phyloP scores from a whole-genome alignment of 1,139 yeast species.

The Saccharomycopsis crataegensis region DNA sequence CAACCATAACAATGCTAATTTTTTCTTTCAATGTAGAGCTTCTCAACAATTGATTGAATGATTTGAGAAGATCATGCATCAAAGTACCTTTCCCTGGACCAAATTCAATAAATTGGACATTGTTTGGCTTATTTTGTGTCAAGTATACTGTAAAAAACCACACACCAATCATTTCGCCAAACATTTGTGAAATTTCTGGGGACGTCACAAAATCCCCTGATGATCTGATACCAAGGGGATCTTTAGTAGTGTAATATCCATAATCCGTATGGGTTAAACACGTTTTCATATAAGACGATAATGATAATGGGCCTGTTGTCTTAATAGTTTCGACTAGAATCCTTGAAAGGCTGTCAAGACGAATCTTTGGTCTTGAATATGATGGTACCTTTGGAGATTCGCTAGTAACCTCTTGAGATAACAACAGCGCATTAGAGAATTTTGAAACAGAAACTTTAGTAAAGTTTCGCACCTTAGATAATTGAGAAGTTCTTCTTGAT shows the following conservation, averaged over 20 bases:
- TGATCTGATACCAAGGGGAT: constrained; percentile 49
- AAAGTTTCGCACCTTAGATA: too few species aligned
- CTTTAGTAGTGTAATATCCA: constrained; percentile 75
- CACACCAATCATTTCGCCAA: constrained; percentile 79
- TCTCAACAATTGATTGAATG: constrained; percentile 35
- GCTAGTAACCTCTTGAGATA: neutral
- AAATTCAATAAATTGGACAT: constrained; percentile 50
- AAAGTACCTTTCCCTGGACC: constrained; percentile 87
- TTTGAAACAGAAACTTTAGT: too few species aligned
- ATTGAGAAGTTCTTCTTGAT: too few species aligned
- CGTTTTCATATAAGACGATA: constrained; percentile 74
- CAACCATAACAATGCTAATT: constrained; percentile 49
- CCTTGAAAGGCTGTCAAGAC: constrained; percentile 30
- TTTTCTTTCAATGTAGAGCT: constrained; percentile 22
- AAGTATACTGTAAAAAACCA: constrained; percentile 64
- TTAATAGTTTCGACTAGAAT: constrained; percentile 49
- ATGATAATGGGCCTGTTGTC: constrained; percentile 69
- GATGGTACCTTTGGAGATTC: neutral
- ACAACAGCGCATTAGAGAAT: too few species aligned
- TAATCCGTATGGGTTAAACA: constrained; percentile 71
- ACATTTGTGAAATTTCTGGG: constrained; percentile 82
- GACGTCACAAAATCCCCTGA: constrained; percentile 76
- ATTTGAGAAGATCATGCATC: constrained; percentile 53
- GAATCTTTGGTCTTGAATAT: neutral
- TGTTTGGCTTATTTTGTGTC: constrained; percentile 43